Percentiles rank a stretch among this genome's conserved stretches.
Evolutionary conservation across 768 basidiomycete species (phyloP).

Genomic region (Hypholoma fasciculare): DNA sequence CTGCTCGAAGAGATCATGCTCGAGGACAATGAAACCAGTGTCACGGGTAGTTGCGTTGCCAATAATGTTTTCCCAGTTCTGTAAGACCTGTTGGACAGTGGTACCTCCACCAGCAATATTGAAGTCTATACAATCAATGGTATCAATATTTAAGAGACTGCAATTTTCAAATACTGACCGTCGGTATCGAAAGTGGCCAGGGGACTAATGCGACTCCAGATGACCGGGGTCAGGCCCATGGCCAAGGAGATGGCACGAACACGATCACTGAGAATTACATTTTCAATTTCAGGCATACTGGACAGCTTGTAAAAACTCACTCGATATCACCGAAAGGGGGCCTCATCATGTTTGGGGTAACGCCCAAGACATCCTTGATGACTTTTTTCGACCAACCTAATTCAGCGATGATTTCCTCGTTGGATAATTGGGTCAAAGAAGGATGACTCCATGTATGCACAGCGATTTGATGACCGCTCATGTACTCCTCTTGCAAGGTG

Average conservation of each 20-base stretch:
- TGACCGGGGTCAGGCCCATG: conserved; percentile 81
- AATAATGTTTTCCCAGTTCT: conserved; percentile 76
- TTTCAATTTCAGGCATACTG: neutral
- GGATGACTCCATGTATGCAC: conserved; percentile 74
- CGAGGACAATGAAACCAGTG: conserved; percentile 88
- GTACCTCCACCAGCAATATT: conserved; percentile 69
- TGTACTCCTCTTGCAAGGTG: conserved; percentile 74
- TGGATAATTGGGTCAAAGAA: conserved; percentile 68
- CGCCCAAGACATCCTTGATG: conserved; percentile 79
- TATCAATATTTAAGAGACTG: conserved; percentile 3
- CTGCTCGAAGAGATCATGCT: conserved; percentile 86
- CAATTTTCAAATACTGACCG: conserved; percentile 33
- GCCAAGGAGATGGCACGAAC: conserved; percentile 82
- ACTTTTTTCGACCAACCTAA: conserved; percentile 86
- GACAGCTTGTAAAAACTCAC: conserved; percentile 32
- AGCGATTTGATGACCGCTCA: conserved; percentile 77
- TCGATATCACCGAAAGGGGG: conserved; percentile 85
- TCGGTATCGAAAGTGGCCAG: conserved; percentile 69
- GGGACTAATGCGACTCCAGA: conserved; percentile 76
- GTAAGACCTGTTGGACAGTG: conserved; percentile 57
- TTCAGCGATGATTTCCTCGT: conserved; percentile 84
- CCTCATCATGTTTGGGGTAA: conserved; percentile 77
- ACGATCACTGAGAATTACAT: conserved; percentile 57
- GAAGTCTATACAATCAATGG: conserved; percentile 57
- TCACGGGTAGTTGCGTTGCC: conserved; percentile 53